Conservation (phyloP, 352 stramenopile species). For the Plasmopara halstedii region DNA sequence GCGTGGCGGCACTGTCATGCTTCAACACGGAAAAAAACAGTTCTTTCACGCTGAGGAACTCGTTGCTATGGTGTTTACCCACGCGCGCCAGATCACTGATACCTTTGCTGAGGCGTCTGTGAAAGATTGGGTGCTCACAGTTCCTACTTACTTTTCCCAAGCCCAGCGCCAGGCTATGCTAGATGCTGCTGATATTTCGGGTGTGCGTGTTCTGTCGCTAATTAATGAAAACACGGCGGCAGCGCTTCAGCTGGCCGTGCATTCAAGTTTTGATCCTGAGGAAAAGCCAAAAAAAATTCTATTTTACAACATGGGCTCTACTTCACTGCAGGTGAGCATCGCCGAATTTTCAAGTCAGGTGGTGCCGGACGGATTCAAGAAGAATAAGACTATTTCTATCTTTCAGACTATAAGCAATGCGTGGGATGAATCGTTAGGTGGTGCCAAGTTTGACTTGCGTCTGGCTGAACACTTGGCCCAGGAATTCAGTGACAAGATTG, state of each 20-base stretch:
- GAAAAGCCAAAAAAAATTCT: slow-evolving; percentile 86
- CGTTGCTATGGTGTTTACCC: slow-evolving; percentile 93
- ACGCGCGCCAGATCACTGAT: slow-evolving; percentile 81
- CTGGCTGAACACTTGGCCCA: slow-evolving; percentile 91
- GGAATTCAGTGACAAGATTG: slow-evolving; percentile 91
- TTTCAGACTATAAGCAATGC: slow-evolving; percentile 91
- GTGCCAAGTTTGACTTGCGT: slow-evolving; percentile 87
- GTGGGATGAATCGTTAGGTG: slow-evolving; percentile 92
- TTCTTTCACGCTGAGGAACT: slow-evolving; percentile 92
- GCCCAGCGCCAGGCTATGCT: slow-evolving; percentile 91
- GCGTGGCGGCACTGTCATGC: slow-evolving; percentile 56
- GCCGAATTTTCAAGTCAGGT: slow-evolving; percentile 83
- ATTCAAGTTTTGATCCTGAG: slow-evolving; percentile 74
- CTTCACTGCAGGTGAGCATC: slow-evolving; percentile 83
- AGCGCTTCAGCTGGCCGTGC: slow-evolving; percentile 93
- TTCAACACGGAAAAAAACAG: slow-evolving; percentile 45
- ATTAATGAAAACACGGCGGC: slow-evolving; percentile 98
- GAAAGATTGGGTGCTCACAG: slow-evolving; percentile 94
- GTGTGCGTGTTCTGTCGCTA: slow-evolving; percentile 92
- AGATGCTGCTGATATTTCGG: slow-evolving; percentile 91
- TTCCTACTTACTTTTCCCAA: slow-evolving; percentile 94
- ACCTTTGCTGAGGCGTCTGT: slow-evolving; percentile 64
- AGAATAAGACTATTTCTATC: slow-evolving; percentile 87
- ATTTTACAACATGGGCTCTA: slow-evolving; percentile 98
- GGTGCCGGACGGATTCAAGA: slow-evolving; percentile 83